Percentiles rank a stretch among this genome's conserved stretches.
Evolutionary conservation across 371 early-diverging fungal species (phyloP).

Genomic region (Mucor plumbeus): DNA sequence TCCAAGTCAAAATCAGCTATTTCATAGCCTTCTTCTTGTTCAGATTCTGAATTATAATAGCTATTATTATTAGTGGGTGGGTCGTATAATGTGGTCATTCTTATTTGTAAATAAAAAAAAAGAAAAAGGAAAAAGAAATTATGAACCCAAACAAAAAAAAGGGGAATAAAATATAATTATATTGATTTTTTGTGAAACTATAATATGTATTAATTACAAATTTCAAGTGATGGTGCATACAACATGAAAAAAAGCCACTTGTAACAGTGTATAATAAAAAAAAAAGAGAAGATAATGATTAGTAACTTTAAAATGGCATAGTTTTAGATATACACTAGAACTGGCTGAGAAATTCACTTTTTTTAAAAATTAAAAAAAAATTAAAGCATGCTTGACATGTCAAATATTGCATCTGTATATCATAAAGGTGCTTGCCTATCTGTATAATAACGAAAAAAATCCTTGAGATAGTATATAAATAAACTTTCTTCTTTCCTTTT

Average conservation of each 20-base stretch:
- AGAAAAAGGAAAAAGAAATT: not conserved
- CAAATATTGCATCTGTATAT: too few species aligned
- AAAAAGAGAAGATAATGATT: too few species aligned
- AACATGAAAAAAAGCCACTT: not conserved
- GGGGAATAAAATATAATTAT: not conserved
- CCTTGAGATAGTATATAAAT: too few species aligned
- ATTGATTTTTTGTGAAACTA: constrained; percentile 7
- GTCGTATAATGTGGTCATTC: constrained; percentile 20
- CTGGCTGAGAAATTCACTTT: too few species aligned
- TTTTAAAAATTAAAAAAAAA: too few species aligned
- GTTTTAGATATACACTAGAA: too few species aligned
- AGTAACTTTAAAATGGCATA: too few species aligned
- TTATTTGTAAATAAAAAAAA: not conserved
- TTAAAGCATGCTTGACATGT: too few species aligned
- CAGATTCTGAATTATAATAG: constrained; percentile 13
- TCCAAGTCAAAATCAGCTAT: constrained; percentile 44
- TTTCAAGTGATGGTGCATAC: not conserved
- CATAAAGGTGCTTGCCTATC: too few species aligned
- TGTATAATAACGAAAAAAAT: too few species aligned
- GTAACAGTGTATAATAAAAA: too few species aligned
- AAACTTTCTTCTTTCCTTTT: too few species aligned
- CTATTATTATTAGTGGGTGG: not conserved
- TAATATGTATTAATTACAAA: not conserved
- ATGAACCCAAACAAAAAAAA: not conserved
- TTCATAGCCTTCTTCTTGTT: constrained; percentile 14